These are phyloP conservation scores for Stylonectria norvegica DNA, from an alignment of 2,329 filamentous ascomycete genomes.

Conservation along the genomic window DNA sequence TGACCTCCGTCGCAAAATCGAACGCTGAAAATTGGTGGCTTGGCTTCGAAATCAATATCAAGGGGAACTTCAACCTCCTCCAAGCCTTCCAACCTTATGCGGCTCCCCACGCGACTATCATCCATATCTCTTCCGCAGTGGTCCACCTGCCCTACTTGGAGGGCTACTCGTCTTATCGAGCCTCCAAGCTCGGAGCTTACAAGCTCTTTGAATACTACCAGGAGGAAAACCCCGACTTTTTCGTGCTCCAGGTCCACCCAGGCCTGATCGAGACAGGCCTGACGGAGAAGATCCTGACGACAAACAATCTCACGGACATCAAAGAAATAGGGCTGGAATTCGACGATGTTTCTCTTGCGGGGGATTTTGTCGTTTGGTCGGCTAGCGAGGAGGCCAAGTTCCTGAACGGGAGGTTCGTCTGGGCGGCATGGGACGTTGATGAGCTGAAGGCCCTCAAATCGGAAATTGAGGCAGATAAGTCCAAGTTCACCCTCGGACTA, in stretches of 20 bases:
- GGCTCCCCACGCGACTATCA: constrained; percentile 22
- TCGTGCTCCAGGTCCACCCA: constrained; percentile 42
- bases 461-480: constrained; percentile 27
- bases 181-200: constrained; percentile 39
- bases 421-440: constrained; percentile 50
- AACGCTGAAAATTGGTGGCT: constrained; percentile 25
- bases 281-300: constrained; percentile 28
- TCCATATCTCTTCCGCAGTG: constrained; percentile 21
- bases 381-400: constrained; percentile 44
- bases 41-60: constrained; percentile 28
- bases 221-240: constrained; percentile 37
- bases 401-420: constrained; percentile 44
- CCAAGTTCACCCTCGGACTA: constrained; percentile 17
- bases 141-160: constrained; percentile 24
- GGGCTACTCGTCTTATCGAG: constrained; percentile 37
- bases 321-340: constrained; percentile 10
- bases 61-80: constrained; percentile 30
- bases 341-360: constrained; percentile 33
- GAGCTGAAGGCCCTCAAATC: constrained; percentile 41
- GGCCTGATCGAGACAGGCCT: constrained; percentile 36
- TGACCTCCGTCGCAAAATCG: constrained; percentile 10
- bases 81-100: constrained; percentile 27
- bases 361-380: constrained; percentile 43
- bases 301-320: constrained; percentile 9
- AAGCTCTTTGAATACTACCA: constrained; percentile 42